Percentiles rank a stretch among this genome's conserved stretches.
These are phyloP conservation scores for Hypoxylon intermedium DNA, from an alignment of 495 filamentous ascomycete genomes.

Conservation along the genomic window DNA sequence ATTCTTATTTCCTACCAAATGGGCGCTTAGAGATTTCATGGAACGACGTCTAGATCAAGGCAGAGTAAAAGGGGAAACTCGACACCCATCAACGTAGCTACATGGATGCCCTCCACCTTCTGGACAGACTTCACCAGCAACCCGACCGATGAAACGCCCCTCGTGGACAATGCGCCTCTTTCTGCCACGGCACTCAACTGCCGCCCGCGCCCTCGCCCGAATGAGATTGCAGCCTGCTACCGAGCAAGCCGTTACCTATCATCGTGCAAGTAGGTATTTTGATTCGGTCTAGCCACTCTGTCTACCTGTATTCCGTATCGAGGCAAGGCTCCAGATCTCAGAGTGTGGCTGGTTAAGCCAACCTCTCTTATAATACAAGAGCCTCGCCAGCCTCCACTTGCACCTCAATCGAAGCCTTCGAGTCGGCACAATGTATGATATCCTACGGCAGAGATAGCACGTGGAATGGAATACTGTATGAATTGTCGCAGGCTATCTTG, in stretches of 20 bases:
- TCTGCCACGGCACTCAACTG: neutral
- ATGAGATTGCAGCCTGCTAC: constrained; percentile 14
- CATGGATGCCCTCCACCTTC: no score
- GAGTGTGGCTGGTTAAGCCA: no score
- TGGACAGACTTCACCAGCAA: neutral
- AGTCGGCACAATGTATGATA: no score
- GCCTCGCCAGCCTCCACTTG: no score
- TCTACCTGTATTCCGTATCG: no score
- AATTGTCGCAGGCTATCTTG: no score
- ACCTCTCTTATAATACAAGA: no score
- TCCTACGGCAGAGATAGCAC: no score
- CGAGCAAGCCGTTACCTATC: constrained; percentile 26
- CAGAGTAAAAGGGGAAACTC: constrained; percentile 1
- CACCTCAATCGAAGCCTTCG: no score
- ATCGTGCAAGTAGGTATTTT: constrained; percentile 15
- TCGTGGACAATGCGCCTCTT: neutral
- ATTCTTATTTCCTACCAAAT: constrained; percentile 10
- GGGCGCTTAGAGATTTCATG: constrained; percentile 28
- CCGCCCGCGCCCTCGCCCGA: no score
- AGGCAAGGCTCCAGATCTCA: no score
- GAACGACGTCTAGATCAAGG: constrained; percentile 14
- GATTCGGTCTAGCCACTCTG: neutral
- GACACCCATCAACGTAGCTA: neutral
- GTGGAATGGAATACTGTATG: no score
- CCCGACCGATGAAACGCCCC: constrained; percentile 13